Base-by-base conservation (phyloP, 2,329 filamentous ascomycete species). In the Beauveria scarabaeidicola region DNA sequence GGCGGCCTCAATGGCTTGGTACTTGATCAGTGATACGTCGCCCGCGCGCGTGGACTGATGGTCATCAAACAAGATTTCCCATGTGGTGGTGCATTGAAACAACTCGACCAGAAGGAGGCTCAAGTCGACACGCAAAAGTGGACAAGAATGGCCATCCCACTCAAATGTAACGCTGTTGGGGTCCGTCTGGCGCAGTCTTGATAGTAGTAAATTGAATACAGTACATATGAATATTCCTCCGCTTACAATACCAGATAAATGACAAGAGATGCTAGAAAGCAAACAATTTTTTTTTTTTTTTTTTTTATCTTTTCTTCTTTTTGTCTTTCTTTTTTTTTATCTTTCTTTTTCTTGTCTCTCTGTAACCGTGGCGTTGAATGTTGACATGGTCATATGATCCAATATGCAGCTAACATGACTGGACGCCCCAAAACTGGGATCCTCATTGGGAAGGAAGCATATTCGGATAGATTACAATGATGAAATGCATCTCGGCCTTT, bases 381-480 rank as follows among this genome's bases (percentile, higher is more conserved):
- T 36, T 19, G 32, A 51, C 36, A 7, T 8, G 36, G 23, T 58
- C 55, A 58, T 51, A 44, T 58, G 56, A 58, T 58, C 40, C 13
- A 15, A 6, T 11, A 44, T 29, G 47, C 40, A 58, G 17, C 36
- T 38, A 52, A 58, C 19, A 58, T 58, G 47, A 52, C 9, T 19
- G 52, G 47, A 25, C 47, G n/a, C 38, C 19, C 47, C 23, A 21
- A 27, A 19, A 27, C 47, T 36, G 25, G 11, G 32, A 8, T 9
- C 56, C 48, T 27, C 19, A 52, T 58, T 13, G 23, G 55, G 55
- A 48, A 58, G 55, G 56, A 52, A 50, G 40, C 13, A 32, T 46
- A 36, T 17, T 44, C 27, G 27, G 46, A 44, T 58, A 58, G n/a
- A 58, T 58, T 58, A 58, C 36, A 23, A 23, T 13, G 23, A 21